phyloP scores from a whole-genome alignment of 257 asterid species.

The Solanum habrochaites region DNA sequence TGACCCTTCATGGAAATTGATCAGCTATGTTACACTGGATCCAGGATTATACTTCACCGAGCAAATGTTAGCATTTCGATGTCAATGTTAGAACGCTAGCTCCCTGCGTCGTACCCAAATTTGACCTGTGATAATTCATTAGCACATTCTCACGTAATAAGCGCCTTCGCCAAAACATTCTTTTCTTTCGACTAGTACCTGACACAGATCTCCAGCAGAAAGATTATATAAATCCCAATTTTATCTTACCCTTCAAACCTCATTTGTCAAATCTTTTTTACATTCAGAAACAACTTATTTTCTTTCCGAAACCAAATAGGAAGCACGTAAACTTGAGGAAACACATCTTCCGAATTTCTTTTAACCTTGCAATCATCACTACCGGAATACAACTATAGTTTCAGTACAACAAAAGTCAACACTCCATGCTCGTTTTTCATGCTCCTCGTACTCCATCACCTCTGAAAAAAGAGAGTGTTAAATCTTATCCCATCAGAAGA shows the following conservation, averaged over 20 bases:
- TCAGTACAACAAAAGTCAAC: constrained; percentile 75
- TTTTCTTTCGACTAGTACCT: neutral
- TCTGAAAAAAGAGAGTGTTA: constrained; percentile 21
- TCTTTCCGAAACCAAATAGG: neutral
- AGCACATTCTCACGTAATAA: neutral
- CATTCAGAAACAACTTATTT: neutral
- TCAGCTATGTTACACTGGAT: constrained; percentile 66
- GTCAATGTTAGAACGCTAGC: constrained; percentile 75
- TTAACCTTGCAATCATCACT: constrained; percentile 91
- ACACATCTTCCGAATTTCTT: neutral
- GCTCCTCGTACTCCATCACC: constrained; percentile 95
- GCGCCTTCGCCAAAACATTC: neutral
- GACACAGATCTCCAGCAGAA: neutral
- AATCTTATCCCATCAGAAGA: neutral
- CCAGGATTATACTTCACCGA: constrained; percentile 91
- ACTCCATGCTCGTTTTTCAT: constrained; percentile 94
- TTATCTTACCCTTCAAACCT: neutral
- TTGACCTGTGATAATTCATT: constrained; percentile 46
- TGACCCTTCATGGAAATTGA: constrained; percentile 7
- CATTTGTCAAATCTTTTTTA: neutral
- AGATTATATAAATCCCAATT: neutral
- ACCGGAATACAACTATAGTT: constrained; percentile 88
- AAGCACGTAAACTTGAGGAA: neutral
- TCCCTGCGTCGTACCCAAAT: constrained; percentile 84
- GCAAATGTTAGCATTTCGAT: constrained; percentile 89